phyloP scores from a whole-genome alignment of 129 eudicot genomes.

The Saussurea involucrata region DNA sequence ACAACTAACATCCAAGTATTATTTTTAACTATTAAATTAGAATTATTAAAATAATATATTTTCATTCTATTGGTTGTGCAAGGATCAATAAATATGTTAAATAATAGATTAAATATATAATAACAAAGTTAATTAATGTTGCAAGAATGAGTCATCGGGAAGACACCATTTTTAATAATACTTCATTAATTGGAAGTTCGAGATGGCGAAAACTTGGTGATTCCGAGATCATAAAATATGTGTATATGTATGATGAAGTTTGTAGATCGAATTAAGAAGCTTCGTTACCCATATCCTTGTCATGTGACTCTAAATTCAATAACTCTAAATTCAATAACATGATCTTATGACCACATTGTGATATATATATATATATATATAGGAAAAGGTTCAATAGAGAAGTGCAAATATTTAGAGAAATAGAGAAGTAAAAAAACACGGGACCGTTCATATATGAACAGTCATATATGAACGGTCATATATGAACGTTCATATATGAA shows the following conservation, averaged over 20 bases:
- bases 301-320: constrained; percentile 32
- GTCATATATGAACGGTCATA: no score
- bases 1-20: constrained; percentile 17
- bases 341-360: background rate
- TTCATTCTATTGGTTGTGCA: background rate
- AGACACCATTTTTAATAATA: constrained; percentile 19
- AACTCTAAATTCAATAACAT: no score
- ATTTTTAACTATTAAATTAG: background rate
- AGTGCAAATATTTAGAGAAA: no score
- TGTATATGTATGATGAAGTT: constrained; percentile 22
- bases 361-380: background rate
- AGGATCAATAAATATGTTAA: constrained; percentile 7
- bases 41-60: background rate
- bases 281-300: constrained; percentile 31
- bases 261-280: constrained; percentile 31
- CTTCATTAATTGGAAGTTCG: constrained; percentile 12
- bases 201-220: constrained; percentile 22
- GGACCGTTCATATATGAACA: no score
- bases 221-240: constrained; percentile 37
- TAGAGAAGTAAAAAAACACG: no score
- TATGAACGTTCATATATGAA: no score
- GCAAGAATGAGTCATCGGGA: constrained; percentile 35
- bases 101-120: background rate
- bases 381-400: no score
- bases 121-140: constrained; percentile 16